A percentile compares a stretch with the other conserved stretches of the same genome.
Evolutionary conservation across 2,329 filamentous ascomycete genomes (phyloP).

Genomic region (Hypoxylon sp.): DNA sequence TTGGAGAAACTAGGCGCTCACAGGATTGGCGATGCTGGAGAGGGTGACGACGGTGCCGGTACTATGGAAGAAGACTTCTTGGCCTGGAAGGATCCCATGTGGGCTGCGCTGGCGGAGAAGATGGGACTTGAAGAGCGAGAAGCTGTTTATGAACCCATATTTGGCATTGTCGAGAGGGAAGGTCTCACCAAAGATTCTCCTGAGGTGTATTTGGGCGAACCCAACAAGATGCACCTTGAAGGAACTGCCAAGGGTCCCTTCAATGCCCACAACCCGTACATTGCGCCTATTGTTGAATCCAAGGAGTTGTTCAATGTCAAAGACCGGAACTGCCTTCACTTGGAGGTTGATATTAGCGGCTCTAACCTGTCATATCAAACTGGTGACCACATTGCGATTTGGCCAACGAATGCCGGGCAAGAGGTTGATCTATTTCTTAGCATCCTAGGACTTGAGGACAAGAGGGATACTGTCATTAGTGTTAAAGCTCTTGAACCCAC

Average conservation of each 20-base stretch:
- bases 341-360: slow-evolving; percentile 92
- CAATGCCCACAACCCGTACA: slow-evolving; percentile 97
- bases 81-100: slow-evolving; percentile 99
- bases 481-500: slow-evolving; percentile 95
- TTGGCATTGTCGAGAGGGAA: slow-evolving; percentile 83
- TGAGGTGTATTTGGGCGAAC: slow-evolving; percentile 94
- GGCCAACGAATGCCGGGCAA: slow-evolving; percentile 94
- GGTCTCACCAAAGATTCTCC: slow-evolving; percentile 80
- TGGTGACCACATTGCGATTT: slow-evolving; percentile 96
- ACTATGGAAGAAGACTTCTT: slow-evolving; percentile 99
- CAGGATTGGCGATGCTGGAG: slow-evolving; percentile 88
- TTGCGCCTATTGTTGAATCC: slow-evolving; percentile 94
- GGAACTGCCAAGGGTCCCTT: slow-evolving; percentile 87
- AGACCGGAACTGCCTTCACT: slow-evolving; percentile 94
- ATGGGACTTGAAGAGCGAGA: slow-evolving; percentile 96
- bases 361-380: slow-evolving; percentile 95
- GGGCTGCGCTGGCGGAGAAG: slow-evolving; percentile 84
- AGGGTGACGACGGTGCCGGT: slow-evolving; percentile 96
- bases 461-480: slow-evolving; percentile 85
- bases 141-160: slow-evolving; percentile 94
- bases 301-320: slow-evolving; percentile 89
- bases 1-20: slow-evolving; percentile 86
- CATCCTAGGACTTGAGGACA: slow-evolving; percentile 80
- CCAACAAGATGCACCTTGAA: slow-evolving; percentile 95
- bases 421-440: slow-evolving; percentile 93